These are phyloP conservation scores for Kazachstania viticola DNA, from an alignment of 805 yeast species.

Conservation along the genomic window DNA sequence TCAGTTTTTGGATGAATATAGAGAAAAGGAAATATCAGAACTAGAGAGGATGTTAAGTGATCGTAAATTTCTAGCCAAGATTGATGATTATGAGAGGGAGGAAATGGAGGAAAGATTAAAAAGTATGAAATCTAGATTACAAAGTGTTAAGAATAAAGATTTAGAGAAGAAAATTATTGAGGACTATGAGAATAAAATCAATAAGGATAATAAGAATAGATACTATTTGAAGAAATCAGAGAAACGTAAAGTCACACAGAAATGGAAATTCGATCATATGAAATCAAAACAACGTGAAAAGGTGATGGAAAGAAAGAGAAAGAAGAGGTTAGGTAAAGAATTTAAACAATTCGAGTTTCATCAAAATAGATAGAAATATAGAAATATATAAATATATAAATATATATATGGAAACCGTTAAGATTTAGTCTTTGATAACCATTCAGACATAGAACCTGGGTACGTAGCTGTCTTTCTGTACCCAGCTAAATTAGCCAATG, in stretches of 20 bases:
- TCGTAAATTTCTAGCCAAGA: constrained; percentile 32
- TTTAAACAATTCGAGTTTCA: constrained; percentile 42
- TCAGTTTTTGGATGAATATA: constrained; percentile 74
- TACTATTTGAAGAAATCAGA: constrained; percentile 59
- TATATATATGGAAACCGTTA: constrained; percentile 1
- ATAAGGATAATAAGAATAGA: constrained; percentile 39
- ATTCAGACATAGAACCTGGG: constrained; percentile 77
- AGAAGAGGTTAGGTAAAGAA: constrained; percentile 74
- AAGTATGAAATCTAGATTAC: constrained; percentile 55
- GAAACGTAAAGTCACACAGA: constrained; percentile 60
- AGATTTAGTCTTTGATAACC: constrained; percentile 34
- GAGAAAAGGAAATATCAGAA: constrained; percentile 58
- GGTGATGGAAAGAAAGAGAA: constrained; percentile 78
- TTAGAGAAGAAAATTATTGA: constrained; percentile 54
- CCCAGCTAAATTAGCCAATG: constrained; percentile 82
- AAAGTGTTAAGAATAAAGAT: constrained; percentile 61
- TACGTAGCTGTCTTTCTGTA: constrained; percentile 77
- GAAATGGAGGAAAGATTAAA: constrained; percentile 47
- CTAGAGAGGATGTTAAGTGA: constrained; percentile 48
- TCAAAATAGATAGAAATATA: constrained; percentile 13
- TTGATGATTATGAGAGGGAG: constrained; percentile 35
- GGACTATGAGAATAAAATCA: constrained; percentile 44
- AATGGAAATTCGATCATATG: constrained; percentile 69
- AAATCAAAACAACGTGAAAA: constrained; percentile 61
- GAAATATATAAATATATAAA: constrained; percentile 1